These are phyloP conservation scores for Amanita exitialis DNA, from an alignment of 768 basidiomycete genomes.

Conservation along the genomic window DNA sequence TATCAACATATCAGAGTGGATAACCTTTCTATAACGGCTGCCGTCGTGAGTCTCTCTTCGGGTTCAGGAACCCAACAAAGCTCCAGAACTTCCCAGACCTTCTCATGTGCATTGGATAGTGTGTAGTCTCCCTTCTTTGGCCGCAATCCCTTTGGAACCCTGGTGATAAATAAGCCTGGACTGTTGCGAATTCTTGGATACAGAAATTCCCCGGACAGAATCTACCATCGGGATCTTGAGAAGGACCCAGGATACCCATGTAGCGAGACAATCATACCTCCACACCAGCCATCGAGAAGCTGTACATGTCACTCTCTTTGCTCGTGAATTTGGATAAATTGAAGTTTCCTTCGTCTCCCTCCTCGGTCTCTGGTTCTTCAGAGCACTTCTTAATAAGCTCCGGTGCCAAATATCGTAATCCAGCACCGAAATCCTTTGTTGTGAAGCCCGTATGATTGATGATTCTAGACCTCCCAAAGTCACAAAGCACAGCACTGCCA, in stretches of 20 bases:
- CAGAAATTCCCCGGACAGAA: not conserved
- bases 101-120: not conserved
- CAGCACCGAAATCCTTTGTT: slow-evolving; percentile 34
- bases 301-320: slow-evolving; percentile 40
- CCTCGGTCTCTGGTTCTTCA: too few relatives aligned
- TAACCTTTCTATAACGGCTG: not conserved
- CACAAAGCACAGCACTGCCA: slow-evolving; percentile 45
- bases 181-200: slow-evolving; percentile 1
- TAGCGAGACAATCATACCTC: not conserved
- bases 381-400: slow-evolving; percentile 17
- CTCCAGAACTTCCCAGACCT: slow-evolving; percentile 32
- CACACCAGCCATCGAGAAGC: slow-evolving; percentile 40
- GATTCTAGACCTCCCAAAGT: slow-evolving; percentile 53
- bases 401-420: slow-evolving; percentile 48
- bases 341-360: too few relatives aligned
- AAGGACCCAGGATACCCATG: not conserved
- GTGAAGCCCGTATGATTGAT: slow-evolving; percentile 28
- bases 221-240: not conserved
- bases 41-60: slow-evolving; percentile 33
- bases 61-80: slow-evolving; percentile 34
- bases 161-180: not conserved
- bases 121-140: not conserved
- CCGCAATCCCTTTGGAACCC: slow-evolving; percentile 1
- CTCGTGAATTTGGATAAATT: too few relatives aligned
- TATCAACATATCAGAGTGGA: too few relatives aligned